These are phyloP conservation scores for Diaporthe vaccinii DNA, from an alignment of 2,329 filamentous ascomycete genomes.

Conservation along the genomic window DNA sequence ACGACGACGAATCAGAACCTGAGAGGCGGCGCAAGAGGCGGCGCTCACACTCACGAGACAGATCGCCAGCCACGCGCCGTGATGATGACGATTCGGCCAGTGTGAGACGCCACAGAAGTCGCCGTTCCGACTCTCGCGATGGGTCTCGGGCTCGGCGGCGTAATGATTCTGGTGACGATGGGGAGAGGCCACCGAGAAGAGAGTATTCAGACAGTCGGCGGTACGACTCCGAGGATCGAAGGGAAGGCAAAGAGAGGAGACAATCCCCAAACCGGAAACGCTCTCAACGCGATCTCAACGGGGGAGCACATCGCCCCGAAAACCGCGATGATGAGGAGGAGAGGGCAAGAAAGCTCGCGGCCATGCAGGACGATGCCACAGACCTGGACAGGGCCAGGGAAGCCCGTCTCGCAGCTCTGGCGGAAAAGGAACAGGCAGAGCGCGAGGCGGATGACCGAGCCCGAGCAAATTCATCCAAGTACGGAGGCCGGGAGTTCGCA, in stretches of 20 bases:
- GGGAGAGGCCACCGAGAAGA: slow-evolving; percentile 44
- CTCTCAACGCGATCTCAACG: slow-evolving; percentile 31
- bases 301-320: slow-evolving; percentile 37
- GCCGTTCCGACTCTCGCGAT: slow-evolving; percentile 60
- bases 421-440: slow-evolving; percentile 73
- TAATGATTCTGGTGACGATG: slow-evolving; percentile 49
- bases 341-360: slow-evolving; percentile 75
- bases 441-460: slow-evolving; percentile 76
- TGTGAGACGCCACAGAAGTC: slow-evolving; percentile 56
- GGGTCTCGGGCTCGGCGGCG: slow-evolving; percentile 55
- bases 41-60: slow-evolving; percentile 60
- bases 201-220: slow-evolving; percentile 40
- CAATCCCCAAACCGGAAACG: slow-evolving; percentile 37
- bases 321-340: slow-evolving; percentile 62
- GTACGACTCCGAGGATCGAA: slow-evolving; percentile 21
- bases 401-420: slow-evolving; percentile 75
- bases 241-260: slow-evolving; percentile 21
- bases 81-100: slow-evolving; percentile 57
- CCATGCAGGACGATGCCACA: slow-evolving; percentile 79
- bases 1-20: slow-evolving; percentile 57
- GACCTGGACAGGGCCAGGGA: slow-evolving; percentile 80
- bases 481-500: slow-evolving; percentile 75
- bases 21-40: slow-evolving; percentile 58
- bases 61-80: slow-evolving; percentile 60
- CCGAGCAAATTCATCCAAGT: slow-evolving; percentile 70